Evolutionary conservation across 805 yeast genomes (phyloP), one percentile per base, ranked within the genome.

Genomic region (Danielia reshetovae): DNA sequence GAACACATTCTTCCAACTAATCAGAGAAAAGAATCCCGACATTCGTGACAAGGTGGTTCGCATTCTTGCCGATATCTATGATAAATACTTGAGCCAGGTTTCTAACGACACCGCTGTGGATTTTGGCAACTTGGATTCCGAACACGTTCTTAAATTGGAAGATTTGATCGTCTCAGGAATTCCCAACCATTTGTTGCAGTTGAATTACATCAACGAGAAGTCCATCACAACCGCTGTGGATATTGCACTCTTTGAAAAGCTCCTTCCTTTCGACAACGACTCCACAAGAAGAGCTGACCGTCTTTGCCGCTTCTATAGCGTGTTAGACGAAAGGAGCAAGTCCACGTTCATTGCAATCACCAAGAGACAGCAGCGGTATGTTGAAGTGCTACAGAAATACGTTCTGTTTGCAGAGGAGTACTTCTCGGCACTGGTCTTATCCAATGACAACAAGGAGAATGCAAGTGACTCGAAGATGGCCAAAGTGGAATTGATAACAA

Each of bases 151-250:
- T 4, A 50, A 52, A 5, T 39, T 64, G 3, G 61, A 64, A 12
- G 47, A 50, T 5, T 39, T 62, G 16, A 51, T 76, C 7, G 54
- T 47, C 7, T 34, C 58, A 4, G 67, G 69, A 53, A 77, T 87
- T 17, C 96, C 96, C 1, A 74, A 77, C 28, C 70, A 72, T 15
- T 55, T 88, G 0, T 60, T 88, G 29, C 74, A 77, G 15, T 66
- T 85, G 28, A 70, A 82, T 32, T 88, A 84, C 49, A 81, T 88
- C 43, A 85, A 86, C 52, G 88, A 84, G 46, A 70, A 61, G 33
- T 64, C 68, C 7, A 79, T 85, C 32, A 85, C 81, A 37, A 70
- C 79, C 9, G 61, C 72, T 9, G 82, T 86, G 10, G 96, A 87
- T 52, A 41, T 59, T 3, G 59, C 71, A 0, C 45, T 88, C 2